Conservation (phyloP, 2,329 filamentous ascomycete genomes). For the Fusarium pseudograminearum region DNA sequence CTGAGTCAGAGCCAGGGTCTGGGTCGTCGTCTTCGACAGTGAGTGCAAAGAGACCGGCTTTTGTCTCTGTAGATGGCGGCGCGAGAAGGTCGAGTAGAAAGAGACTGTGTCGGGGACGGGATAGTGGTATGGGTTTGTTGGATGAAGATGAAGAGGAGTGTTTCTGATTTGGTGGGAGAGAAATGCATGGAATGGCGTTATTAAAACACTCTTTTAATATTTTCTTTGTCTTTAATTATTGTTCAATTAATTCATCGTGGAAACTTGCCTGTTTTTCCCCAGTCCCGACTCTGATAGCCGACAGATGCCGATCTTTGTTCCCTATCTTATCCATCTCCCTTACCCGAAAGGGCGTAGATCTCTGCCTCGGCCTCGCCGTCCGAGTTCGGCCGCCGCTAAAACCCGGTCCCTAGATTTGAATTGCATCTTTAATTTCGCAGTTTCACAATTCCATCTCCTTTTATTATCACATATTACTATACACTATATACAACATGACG, state of each 20-base stretch:
- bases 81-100: not conserved
- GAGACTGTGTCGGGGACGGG: conserved; percentile 52
- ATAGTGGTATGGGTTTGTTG: conserved; percentile 67
- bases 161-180: conserved; percentile 22
- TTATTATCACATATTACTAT: not conserved
- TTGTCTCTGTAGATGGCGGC: not conserved
- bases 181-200: not conserved
- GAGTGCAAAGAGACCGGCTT: not conserved
- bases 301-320: conserved; percentile 12
- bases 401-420: not conserved
- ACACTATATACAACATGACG: conserved; percentile 22
- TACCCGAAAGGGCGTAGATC: conserved; percentile 6
- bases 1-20: not conserved
- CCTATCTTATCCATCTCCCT: conserved; percentile 25
- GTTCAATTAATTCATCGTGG: conserved; percentile 34
- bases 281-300: conserved; percentile 21
- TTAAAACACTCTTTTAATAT: conserved; percentile 23
- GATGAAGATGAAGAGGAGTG: conserved; percentile 64
- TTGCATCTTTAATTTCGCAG: conserved; percentile 21
- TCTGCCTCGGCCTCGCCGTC: conserved; percentile 31
- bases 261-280: conserved; percentile 53
- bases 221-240: conserved; percentile 41
- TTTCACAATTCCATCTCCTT: conserved; percentile 9
- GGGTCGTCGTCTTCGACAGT: not conserved
- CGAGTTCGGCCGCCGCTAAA: conserved; percentile 37